phyloP scores from a whole-genome alignment of 352 stramenopile genomes.

The Aphanomyces astaci region DNA sequence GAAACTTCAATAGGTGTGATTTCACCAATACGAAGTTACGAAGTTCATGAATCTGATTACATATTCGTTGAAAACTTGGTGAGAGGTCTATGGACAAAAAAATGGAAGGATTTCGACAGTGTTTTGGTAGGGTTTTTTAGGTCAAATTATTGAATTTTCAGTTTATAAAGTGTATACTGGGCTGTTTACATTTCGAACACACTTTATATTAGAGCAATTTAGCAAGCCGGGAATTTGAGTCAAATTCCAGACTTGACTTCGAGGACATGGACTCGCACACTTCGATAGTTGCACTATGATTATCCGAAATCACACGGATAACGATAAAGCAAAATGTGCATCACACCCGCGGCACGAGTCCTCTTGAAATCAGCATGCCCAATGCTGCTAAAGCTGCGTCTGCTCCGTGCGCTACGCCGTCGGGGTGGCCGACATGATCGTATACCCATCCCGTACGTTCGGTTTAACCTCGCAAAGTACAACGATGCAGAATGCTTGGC shows the following conservation, averaged over 20 bases:
- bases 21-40: too few species aligned
- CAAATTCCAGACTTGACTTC: neutral
- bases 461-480: neutral
- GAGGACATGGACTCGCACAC: neutral
- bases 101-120: too few species aligned
- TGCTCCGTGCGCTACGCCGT: neutral
- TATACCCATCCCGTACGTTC: neutral
- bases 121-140: too few species aligned
- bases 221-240: neutral
- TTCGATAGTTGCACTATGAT: neutral
- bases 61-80: too few species aligned
- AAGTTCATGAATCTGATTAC: too few species aligned
- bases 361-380: neutral
- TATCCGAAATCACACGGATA: neutral
- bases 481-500: neutral
- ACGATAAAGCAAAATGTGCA: neutral
- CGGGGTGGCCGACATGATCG: neutral
- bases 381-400: neutral
- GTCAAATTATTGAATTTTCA: too few species aligned
- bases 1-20: too few species aligned
- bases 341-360: neutral
- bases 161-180: too few species aligned
- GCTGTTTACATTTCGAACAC: too few species aligned
- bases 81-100: too few species aligned
- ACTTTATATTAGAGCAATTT: too few species aligned